Percentiles rank a stretch among this genome's conserved stretches.
Conservation (phyloP, 2,329 filamentous ascomycete species). For the Penicillium concentricum region DNA sequence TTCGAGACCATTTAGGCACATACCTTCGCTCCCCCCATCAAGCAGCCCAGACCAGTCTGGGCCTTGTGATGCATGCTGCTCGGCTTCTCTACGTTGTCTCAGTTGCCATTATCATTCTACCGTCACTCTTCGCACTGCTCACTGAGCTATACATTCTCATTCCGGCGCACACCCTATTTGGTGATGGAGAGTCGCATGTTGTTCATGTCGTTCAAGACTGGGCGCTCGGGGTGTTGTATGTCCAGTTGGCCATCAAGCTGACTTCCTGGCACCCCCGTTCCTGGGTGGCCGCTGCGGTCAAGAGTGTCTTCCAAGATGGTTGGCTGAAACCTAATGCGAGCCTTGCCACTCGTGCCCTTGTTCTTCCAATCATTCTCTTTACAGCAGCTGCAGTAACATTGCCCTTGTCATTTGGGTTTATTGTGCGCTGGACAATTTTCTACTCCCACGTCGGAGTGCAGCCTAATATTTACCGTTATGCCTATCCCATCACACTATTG, state of each 20-base stretch:
- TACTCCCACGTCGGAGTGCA: constrained; percentile 32
- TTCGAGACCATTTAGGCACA: constrained; percentile 25
- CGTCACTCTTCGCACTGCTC: constrained; percentile 73
- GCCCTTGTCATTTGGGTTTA: constrained; percentile 62
- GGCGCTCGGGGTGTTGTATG: constrained; percentile 87
- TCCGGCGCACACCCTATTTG: constrained; percentile 77
- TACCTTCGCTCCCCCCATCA: constrained; percentile 34
- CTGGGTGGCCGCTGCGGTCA: constrained; percentile 71
- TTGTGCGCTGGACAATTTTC: constrained; percentile 48
- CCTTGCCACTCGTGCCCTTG: constrained; percentile 79
- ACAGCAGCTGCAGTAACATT: constrained; percentile 61
- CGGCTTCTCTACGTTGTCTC: constrained; percentile 71
- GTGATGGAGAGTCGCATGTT: constrained; percentile 34
- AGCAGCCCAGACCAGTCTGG: constrained; percentile 22
- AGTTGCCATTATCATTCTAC: constrained; percentile 74
- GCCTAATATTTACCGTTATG: constrained; percentile 59
- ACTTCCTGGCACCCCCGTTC: constrained; percentile 67
- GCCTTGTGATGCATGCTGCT: constrained; percentile 35
- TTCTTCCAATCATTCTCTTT: constrained; percentile 70
- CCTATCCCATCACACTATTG: constrained; percentile 67
- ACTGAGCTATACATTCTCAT: constrained; percentile 87
- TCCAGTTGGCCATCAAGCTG: constrained; percentile 73
- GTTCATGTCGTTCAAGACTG: constrained; percentile 89
- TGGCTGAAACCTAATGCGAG: constrained; percentile 75
- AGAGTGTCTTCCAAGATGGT: constrained; percentile 69